Conservation (phyloP, 2,329 filamentous ascomycete genomes). For the Fusarium sp. region DNA sequence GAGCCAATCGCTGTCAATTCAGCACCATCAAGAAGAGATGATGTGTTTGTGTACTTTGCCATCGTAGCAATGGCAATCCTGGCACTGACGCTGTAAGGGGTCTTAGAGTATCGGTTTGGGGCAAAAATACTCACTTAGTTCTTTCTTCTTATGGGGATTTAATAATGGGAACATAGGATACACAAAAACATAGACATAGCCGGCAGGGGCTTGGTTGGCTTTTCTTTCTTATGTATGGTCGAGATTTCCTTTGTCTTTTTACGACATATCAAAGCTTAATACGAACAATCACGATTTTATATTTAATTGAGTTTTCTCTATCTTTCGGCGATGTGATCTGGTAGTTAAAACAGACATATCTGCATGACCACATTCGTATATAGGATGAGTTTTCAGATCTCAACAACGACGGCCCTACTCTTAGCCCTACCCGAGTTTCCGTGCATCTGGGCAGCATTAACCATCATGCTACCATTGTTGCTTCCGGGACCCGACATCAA, state of each 20-base stretch:
- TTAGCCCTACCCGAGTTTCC: conserved; percentile 62
- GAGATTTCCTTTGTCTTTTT: conserved; percentile 30
- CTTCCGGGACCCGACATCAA: conserved; percentile 64
- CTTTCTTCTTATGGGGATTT: background rate
- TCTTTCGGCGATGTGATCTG: background rate
- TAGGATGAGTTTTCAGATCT: conserved; percentile 41
- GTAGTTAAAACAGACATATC: background rate
- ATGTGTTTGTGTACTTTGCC: conserved; percentile 20
- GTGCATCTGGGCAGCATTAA: conserved; percentile 68
- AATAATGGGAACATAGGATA: conserved; percentile 6
- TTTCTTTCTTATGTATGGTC: conserved; percentile 11
- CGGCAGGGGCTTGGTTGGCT: background rate
- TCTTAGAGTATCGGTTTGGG: background rate
- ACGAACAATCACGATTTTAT: conserved; percentile 13
- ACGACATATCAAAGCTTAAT: conserved; percentile 10
- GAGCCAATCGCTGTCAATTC: conserved; percentile 4
- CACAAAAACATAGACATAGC: conserved; percentile 2
- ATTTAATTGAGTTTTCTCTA: background rate
- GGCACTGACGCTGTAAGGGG: conserved; percentile 17
- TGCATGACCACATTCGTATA: background rate
- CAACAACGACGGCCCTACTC: conserved; percentile 53
- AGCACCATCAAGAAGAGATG: conserved; percentile 24
- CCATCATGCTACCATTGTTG: conserved; percentile 62
- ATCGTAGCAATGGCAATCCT: conserved; percentile 24
- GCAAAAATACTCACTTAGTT: background rate